These are phyloP conservation scores for Ascochyta koolunga DNA, from an alignment of 2,329 filamentous ascomycete genomes.

Conservation along the genomic window DNA sequence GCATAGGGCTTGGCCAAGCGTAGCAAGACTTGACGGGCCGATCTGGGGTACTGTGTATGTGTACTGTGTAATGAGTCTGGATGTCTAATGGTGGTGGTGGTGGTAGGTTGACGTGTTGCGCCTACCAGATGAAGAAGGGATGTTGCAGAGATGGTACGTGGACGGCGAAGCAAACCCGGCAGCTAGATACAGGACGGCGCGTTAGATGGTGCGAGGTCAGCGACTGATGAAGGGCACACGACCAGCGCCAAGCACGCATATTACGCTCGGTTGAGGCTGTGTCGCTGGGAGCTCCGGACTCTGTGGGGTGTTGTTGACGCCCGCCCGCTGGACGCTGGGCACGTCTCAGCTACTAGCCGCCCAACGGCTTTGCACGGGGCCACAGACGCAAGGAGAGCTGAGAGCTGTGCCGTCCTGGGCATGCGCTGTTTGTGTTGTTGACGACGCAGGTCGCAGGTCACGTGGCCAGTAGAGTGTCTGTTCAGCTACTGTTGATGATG, in stretches of 20 bases:
- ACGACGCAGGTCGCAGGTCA: background rate
- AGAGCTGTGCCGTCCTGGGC: constrained; percentile 1
- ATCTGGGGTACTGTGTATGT: too few relatives aligned
- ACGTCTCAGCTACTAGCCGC: constrained; percentile 15
- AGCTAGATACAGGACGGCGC: background rate
- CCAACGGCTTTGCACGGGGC: constrained; percentile 6
- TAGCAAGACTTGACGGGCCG: constrained; percentile 14
- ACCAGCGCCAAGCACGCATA: constrained; percentile 12
- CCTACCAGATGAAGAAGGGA: constrained; percentile 1
- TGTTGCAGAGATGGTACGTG: background rate
- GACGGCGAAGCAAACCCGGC: background rate
- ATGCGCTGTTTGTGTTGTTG: background rate
- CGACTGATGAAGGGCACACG: constrained; percentile 14
- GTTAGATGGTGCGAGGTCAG: constrained; percentile 1
- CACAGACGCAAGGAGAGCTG: constrained; percentile 2
- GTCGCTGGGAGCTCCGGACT: constrained; percentile 7
- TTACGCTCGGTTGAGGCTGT: constrained; percentile 13
- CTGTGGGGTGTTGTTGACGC: constrained; percentile 8
- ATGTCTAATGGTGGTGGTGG: background rate
- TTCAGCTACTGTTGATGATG: background rate
- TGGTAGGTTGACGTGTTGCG: constrained; percentile 5
- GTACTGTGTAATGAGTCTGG: background rate
- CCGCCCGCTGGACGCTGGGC: constrained; percentile 14
- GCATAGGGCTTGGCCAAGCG: constrained; percentile 14
- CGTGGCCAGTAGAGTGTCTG: background rate